These are phyloP conservation scores for Penstemon eatonii DNA, from an alignment of 257 asterid genomes.

Conservation along the genomic window DNA sequence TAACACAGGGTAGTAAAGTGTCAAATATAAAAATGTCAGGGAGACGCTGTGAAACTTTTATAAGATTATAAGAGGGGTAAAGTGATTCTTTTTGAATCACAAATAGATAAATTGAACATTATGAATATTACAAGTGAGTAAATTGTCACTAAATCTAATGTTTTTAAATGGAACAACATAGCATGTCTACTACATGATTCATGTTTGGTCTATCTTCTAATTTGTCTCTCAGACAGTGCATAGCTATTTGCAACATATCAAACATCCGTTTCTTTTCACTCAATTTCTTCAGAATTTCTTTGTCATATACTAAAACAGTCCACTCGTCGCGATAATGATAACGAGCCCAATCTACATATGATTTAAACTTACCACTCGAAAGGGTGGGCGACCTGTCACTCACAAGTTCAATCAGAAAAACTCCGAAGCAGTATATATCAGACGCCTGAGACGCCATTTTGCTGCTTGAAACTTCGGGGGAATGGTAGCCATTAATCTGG, in stretches of 20 bases:
- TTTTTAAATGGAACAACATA: no score
- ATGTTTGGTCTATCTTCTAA: neutral
- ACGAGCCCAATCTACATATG: neutral
- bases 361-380: neutral
- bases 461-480: no score
- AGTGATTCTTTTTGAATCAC: no score
- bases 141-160: no score
- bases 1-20: no score
- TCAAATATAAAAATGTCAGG: no score
- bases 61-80: no score
- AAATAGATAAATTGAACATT: no score
- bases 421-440: neutral
- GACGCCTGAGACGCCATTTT: neutral
- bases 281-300: neutral
- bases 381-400: neutral
- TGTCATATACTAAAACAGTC: neutral
- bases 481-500: no score
- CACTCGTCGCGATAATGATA: neutral
- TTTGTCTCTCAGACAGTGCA: neutral
- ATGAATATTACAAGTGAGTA: no score
- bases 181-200: neutral
- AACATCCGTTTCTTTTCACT: neutral
- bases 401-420: neutral
- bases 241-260: neutral
- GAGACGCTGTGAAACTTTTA: no score